A percentile compares a stretch with the other conserved stretches of the same genome.
Evolutionary conservation across 2,329 filamentous ascomycete genomes (phyloP).

Genomic region (Didymella pinodella): DNA sequence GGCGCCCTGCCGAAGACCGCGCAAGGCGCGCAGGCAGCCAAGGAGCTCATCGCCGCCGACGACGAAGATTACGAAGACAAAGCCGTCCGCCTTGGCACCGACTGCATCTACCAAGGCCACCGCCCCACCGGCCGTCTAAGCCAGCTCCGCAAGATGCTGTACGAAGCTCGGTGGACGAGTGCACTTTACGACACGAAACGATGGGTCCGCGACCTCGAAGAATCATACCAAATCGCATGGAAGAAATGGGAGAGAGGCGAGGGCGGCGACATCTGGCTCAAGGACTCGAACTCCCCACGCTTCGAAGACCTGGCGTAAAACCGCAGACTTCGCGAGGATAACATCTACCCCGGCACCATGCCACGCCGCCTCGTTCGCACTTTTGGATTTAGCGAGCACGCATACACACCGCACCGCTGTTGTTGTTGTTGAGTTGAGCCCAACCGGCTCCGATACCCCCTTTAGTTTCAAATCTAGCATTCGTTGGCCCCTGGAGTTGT

Average conservation of each 20-base stretch:
- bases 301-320: conserved; percentile 8
- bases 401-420: conserved; percentile 14
- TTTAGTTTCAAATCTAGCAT: conserved; percentile 15
- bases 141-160: conserved; percentile 81
- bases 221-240: conserved; percentile 90
- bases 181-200: conserved; percentile 88
- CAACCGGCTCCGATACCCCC: conserved; percentile 20
- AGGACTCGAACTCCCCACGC: conserved; percentile 20
- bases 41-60: conserved; percentile 77
- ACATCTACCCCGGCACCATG: conserved; percentile 2
- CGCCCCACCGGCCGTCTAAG: conserved; percentile 69
- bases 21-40: conserved; percentile 71
- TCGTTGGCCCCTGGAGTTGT: conserved; percentile 11
- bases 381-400: conserved; percentile 27
- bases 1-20: conserved; percentile 80
- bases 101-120: conserved; percentile 45
- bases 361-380: neutral
- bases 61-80: conserved; percentile 85
- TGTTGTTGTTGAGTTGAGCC: conserved; percentile 16
- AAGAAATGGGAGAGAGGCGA: conserved; percentile 82
- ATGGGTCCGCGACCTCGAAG: conserved; percentile 90
- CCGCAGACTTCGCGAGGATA: neutral
- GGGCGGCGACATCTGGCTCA: conserved; percentile 90
- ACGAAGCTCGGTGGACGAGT: conserved; percentile 83
- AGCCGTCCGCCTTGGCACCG: conserved; percentile 46